These are phyloP conservation scores for Colletotrichum acutatum DNA, from an alignment of 2,329 filamentous ascomycete species.

Conservation along the genomic window DNA sequence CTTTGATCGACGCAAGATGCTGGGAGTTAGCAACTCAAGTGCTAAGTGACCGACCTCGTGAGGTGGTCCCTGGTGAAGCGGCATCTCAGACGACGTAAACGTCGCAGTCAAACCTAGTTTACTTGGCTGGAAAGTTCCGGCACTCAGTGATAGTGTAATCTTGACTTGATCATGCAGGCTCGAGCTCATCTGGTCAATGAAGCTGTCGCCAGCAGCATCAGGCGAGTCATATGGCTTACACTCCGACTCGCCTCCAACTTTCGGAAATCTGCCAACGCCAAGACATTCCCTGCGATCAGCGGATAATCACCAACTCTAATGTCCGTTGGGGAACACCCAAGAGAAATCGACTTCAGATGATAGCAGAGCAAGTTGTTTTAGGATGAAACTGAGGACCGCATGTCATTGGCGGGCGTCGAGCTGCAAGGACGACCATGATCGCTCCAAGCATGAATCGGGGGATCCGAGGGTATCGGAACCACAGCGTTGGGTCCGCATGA, in stretches of 20 bases:
- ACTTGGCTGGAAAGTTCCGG: background rate
- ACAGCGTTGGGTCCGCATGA: too few species aligned
- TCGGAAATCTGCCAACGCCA: background rate
- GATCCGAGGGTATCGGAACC: background rate
- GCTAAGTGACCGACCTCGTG: too few species aligned
- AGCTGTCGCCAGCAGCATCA: background rate
- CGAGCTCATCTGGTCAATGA: too few species aligned
- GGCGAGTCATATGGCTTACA: too few species aligned
- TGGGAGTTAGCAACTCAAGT: background rate
- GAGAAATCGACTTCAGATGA: background rate
- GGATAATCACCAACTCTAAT: background rate
- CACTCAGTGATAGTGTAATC: background rate
- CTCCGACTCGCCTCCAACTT: background rate
- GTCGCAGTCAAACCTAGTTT: background rate
- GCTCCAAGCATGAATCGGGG: background rate
- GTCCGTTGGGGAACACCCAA: background rate
- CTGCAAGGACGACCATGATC: background rate
- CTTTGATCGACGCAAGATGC: background rate
- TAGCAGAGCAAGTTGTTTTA: conserved; percentile 3
- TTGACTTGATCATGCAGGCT: background rate
- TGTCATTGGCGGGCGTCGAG: background rate
- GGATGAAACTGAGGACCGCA: background rate
- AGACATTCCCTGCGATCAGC: background rate
- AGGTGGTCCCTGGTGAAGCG: background rate
- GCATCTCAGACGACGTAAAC: background rate